phyloP scores from a whole-genome alignment of 1,284 basidiomycete genomes.

The Phellopilus nigrolimitatus region DNA sequence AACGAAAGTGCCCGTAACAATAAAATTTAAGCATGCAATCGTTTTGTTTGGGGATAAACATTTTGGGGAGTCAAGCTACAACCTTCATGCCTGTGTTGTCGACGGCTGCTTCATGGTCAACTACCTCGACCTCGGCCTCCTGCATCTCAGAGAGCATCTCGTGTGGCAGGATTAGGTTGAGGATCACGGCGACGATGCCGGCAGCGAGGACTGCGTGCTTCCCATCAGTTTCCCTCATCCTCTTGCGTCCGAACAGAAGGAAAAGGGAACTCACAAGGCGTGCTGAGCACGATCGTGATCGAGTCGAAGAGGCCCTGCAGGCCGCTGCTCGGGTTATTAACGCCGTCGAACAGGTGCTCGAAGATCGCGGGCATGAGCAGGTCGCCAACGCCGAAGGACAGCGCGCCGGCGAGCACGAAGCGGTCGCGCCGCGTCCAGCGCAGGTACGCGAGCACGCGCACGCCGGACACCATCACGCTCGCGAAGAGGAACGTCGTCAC shows the following conservation, averaged over 20 bases:
- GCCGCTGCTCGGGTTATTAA: slow-evolving; percentile 50
- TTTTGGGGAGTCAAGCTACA: too few species aligned
- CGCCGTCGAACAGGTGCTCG: slow-evolving; percentile 64
- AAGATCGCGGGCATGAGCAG: slow-evolving; percentile 58
- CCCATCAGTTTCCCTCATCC: neutral
- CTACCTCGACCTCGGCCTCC: slow-evolving; percentile 27
- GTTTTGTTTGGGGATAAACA: too few species aligned
- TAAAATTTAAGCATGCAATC: too few species aligned
- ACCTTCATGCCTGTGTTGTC: neutral
- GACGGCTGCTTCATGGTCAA: slow-evolving; percentile 26
- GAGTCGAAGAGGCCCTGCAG: slow-evolving; percentile 70
- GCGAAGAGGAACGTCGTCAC: slow-evolving; percentile 63
- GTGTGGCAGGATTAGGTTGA: slow-evolving; percentile 62
- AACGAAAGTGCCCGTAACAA: too few species aligned
- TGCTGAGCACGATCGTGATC: slow-evolving; percentile 74
- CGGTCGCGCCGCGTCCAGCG: slow-evolving; percentile 69
- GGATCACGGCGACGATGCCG: slow-evolving; percentile 59
- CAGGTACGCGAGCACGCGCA: slow-evolving; percentile 66
- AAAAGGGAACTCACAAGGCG: slow-evolving; percentile 54
- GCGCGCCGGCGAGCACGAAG: slow-evolving; percentile 69
- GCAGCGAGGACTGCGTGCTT: slow-evolving; percentile 51
- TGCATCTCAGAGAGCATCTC: slow-evolving; percentile 28
- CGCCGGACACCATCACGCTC: slow-evolving; percentile 60
- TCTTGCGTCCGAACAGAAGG: neutral
- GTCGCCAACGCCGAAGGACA: slow-evolving; percentile 73